Conservation (phyloP, 1,139 yeast species). For the Arxiozyma telluris region DNA sequence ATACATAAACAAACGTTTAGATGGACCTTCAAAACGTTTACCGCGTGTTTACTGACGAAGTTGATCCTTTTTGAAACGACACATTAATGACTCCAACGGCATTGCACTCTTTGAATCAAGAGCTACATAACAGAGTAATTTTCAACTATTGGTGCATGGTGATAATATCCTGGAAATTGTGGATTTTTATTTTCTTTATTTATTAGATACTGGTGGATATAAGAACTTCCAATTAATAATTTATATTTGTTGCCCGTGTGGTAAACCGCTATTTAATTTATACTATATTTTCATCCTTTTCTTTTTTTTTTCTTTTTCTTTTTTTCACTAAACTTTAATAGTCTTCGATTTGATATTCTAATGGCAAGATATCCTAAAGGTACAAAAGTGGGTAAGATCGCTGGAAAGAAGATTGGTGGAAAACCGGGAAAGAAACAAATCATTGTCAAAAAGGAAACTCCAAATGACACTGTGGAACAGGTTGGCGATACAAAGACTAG, state of each 20-base stretch:
- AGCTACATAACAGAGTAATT: background rate
- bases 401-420: background rate
- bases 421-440: background rate
- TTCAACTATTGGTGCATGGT: background rate
- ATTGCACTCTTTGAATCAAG: background rate
- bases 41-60: background rate
- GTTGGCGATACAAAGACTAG: background rate
- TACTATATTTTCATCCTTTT: no score
- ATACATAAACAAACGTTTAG: background rate
- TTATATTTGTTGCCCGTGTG: background rate
- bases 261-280: background rate
- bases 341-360: no score
- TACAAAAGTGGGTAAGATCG: background rate
- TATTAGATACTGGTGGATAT: background rate
- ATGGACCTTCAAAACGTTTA: background rate
- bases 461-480: background rate
- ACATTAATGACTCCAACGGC: background rate
- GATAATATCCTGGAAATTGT: background rate
- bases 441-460: background rate
- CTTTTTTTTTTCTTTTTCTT: no score
- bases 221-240: no score
- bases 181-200: no score
- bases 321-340: background rate
- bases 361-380: slow-evolving; percentile 3
- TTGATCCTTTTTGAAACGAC: background rate